A percentile compares a stretch with the other conserved stretches of the same genome.
These are phyloP conservation scores for Isatis tinctoria DNA, from an alignment of 345 rosid genomes.

Conservation along the genomic window DNA sequence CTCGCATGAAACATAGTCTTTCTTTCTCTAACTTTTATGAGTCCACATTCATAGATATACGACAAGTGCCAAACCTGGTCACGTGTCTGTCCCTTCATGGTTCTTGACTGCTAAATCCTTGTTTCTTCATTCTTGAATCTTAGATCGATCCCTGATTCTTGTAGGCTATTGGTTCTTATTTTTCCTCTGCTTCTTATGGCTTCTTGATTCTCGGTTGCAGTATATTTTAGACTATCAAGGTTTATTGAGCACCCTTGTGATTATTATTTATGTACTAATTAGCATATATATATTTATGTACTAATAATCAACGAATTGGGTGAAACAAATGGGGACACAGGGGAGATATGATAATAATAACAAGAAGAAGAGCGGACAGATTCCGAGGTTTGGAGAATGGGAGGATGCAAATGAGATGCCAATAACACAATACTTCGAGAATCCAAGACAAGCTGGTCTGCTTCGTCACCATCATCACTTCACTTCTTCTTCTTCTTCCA, in stretches of 20 bases:
- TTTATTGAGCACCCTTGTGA: not conserved
- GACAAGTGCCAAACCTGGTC: constrained; percentile 16
- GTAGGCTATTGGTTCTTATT: not conserved
- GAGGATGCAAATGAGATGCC: constrained; percentile 78
- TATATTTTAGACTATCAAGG: not conserved
- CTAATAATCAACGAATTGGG: not conserved
- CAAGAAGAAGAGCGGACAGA: constrained; percentile 69
- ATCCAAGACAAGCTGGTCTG: constrained; percentile 88
- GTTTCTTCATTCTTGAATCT: not conserved
- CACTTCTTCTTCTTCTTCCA: constrained; percentile 19
- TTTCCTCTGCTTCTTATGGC: not conserved
- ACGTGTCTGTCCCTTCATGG: constrained; percentile 15
- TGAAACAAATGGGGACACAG: constrained; percentile 10
- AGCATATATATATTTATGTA: not conserved
- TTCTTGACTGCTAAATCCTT: constrained; percentile 7
- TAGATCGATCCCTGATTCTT: not conserved
- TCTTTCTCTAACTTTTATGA: not conserved
- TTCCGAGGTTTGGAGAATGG: constrained; percentile 94
- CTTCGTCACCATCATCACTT: constrained; percentile 33
- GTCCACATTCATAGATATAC: not conserved
- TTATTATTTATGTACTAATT: not conserved
- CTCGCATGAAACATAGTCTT: not conserved
- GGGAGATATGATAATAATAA: constrained; percentile 29
- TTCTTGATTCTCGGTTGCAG: not conserved
- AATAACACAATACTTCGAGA: constrained; percentile 90